A percentile compares a stretch with the other conserved stretches of the same genome.
Conservation (phyloP, 116 monocot species). For the Iris pallida region DNA sequence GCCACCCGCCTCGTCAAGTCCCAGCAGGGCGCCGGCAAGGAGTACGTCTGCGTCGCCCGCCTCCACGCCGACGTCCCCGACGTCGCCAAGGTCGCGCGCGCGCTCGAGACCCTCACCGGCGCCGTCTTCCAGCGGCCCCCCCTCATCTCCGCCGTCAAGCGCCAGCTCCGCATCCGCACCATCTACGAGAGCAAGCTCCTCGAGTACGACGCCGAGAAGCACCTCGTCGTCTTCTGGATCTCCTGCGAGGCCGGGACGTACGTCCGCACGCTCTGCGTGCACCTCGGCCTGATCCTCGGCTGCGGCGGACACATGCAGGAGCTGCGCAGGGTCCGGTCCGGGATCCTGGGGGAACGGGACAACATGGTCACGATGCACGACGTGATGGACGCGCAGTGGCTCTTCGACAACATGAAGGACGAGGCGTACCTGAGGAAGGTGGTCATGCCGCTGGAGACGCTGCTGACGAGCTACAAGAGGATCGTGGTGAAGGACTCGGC, state of each 20-base stretch:
- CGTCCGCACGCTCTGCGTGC: constrained; percentile 85
- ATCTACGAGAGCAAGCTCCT: constrained; percentile 95
- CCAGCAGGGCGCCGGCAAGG: constrained; percentile 96
- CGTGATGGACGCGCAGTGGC: constrained; percentile 86
- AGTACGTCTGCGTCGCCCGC: constrained; percentile 87
- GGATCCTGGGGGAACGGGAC: constrained; percentile 81
- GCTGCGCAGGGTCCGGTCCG: constrained; percentile 78
- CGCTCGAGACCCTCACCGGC: constrained; percentile 82
- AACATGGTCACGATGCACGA: constrained; percentile 99
- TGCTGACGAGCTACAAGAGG: constrained; percentile 92
- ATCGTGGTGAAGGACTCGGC: constrained; percentile 93
- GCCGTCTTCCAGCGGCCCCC: constrained; percentile 98
- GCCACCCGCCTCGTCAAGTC: constrained; percentile 97
- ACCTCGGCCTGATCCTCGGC: constrained; percentile 78
- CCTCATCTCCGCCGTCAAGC: constrained; percentile 87
- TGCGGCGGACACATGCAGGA: constrained; percentile 97
- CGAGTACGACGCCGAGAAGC: constrained; percentile 64
- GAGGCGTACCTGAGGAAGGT: constrained; percentile 70
- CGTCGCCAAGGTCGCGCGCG: constrained; percentile 49
- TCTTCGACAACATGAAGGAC: constrained; percentile 66
- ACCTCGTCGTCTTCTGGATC: constrained; percentile 96
- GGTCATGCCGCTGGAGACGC: constrained; percentile 83
- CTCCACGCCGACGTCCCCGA: constrained; percentile 66
- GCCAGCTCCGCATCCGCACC: constrained; percentile 83
- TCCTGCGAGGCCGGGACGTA: constrained; percentile 94